These are phyloP conservation scores for Paxillus ammoniavirescens DNA, from an alignment of 768 basidiomycete genomes.

Conservation along the genomic window DNA sequence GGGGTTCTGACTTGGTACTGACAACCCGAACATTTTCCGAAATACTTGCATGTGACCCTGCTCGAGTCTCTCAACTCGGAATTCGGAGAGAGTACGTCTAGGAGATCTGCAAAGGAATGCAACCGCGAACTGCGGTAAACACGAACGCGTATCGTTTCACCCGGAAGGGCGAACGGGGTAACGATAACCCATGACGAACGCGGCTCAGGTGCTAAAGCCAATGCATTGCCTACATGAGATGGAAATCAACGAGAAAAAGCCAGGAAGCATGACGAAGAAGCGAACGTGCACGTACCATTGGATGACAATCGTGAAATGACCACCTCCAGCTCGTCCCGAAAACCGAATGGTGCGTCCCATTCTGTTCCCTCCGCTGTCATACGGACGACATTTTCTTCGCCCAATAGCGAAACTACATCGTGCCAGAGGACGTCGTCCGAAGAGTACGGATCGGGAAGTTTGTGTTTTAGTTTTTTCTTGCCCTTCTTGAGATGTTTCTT, in stretches of 20 bases:
- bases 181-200: conserved; percentile 75
- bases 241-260: background rate
- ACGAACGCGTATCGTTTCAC: conserved; percentile 71
- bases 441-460: conserved; percentile 54
- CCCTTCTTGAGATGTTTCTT: conserved; percentile 3
- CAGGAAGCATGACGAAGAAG: background rate
- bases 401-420: conserved; percentile 70
- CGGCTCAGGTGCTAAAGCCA: conserved; percentile 51
- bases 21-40: conserved; percentile 87
- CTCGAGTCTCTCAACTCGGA: conserved; percentile 59
- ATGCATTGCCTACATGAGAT: conserved; percentile 54
- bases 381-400: conserved; percentile 51
- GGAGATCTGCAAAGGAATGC: conserved; percentile 73
- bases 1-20: conserved; percentile 74
- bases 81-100: conserved; percentile 67
- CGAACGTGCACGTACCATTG: conserved; percentile 42
- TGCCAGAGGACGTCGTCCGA: conserved; percentile 72
- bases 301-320: conserved; percentile 64
- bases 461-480: conserved; percentile 5
- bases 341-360: conserved; percentile 57
- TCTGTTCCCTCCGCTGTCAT: conserved; percentile 49
- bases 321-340: conserved; percentile 63
- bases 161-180: conserved; percentile 81
- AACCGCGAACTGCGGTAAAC: conserved; percentile 70
- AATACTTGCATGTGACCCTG: conserved; percentile 78